Percentiles rank a stretch among this genome's conserved stretches.
phyloP scores from a whole-genome alignment of 2,329 filamentous ascomycete species.

The Nannizziopsis barbatae region DNA sequence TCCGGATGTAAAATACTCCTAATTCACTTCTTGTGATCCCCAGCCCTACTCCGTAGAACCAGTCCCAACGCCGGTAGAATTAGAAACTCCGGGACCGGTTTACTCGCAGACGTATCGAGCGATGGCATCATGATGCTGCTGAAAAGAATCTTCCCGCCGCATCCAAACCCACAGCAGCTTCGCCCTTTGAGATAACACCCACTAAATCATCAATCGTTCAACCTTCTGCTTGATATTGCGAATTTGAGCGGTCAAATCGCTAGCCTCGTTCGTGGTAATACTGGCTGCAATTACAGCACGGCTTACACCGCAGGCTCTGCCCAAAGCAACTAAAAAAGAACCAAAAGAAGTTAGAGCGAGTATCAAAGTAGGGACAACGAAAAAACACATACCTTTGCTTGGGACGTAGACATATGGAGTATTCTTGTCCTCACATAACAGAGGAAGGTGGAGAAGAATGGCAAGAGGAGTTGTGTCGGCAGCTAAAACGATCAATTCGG shows the following conservation, averaged over 20 bases:
- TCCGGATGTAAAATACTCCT: no score
- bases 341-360: neutral
- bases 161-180: neutral
- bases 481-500: slow-evolving; percentile 78
- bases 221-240: slow-evolving; percentile 86
- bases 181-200: neutral
- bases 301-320: slow-evolving; percentile 79
- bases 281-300: slow-evolving; percentile 74
- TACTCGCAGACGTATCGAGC: no score
- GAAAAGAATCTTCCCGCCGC: neutral
- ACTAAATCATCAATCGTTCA: slow-evolving; percentile 85
- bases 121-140: no score
- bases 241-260: slow-evolving; percentile 79
- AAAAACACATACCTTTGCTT: slow-evolving; percentile 46
- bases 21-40: no score
- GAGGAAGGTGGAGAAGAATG: slow-evolving; percentile 78
- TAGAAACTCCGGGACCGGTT: no score
- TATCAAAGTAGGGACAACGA: neutral
- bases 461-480: slow-evolving; percentile 79
- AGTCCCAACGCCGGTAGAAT: no score
- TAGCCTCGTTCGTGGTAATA: slow-evolving; percentile 87
- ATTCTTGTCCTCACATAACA: slow-evolving; percentile 70
- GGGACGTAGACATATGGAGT: slow-evolving; percentile 62
- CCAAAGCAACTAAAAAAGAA: slow-evolving; percentile 50
- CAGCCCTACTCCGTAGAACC: no score